Conservation (phyloP, 257 asterid genomes). For the Leonotis leonurus region DNA sequence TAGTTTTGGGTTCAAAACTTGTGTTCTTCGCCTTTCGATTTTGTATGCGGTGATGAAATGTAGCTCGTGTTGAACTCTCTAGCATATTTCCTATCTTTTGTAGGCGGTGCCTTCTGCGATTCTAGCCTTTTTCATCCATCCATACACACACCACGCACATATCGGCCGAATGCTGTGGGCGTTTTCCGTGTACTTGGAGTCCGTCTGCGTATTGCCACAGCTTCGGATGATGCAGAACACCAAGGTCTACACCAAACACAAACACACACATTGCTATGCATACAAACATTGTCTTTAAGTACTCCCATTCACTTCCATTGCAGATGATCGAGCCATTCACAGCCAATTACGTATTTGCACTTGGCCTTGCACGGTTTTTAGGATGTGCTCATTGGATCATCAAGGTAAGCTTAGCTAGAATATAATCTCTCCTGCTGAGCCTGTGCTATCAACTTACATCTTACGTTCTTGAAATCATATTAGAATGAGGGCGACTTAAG, state of each 20-base stretch:
- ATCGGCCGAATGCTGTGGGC: conserved; percentile 68
- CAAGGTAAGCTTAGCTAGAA: conserved; percentile 71
- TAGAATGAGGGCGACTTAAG: too few relatives aligned
- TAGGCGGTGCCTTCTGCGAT: conserved; percentile 62
- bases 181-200: conserved; percentile 70
- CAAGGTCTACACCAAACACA: conserved; percentile 36
- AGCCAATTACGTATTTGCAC: conserved; percentile 85
- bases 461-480: too few relatives aligned
- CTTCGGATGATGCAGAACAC: conserved; percentile 89
- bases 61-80: neutral
- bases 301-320: neutral
- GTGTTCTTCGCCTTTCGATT: too few relatives aligned
- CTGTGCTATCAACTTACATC: neutral
- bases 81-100: neutral
- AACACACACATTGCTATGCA: neutral
- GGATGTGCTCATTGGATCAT: conserved; percentile 94
- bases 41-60: neutral
- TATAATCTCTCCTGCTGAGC: too few relatives aligned
- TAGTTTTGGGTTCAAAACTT: too few relatives aligned
- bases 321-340: conserved; percentile 94
- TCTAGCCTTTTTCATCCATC: conserved; percentile 60
- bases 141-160: conserved; percentile 35
- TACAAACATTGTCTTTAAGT: too few relatives aligned
- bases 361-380: conserved; percentile 75
- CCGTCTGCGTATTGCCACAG: conserved; percentile 80